Evolutionary conservation across 257 asterid genomes (phyloP), one percentile per base, ranked within the genome.

Genomic region (Catharanthus roseus): DNA sequence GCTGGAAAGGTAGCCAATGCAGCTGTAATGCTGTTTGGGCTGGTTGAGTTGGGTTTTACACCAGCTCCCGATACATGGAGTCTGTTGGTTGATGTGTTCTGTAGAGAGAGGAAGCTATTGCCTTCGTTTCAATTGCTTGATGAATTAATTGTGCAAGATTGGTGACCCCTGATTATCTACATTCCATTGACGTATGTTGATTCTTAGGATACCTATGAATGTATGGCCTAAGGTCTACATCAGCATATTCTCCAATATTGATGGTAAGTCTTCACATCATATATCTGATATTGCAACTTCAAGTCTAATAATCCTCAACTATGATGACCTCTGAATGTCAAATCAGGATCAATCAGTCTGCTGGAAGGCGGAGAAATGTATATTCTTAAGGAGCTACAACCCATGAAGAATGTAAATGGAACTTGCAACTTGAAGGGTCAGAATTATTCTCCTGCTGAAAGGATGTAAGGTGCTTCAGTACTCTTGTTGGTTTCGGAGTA

Each of bases 51-150:
- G 82, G 87, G 90, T 33, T 89, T 91, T 74, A 86, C 81, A 77
- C 99, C 99, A n/a, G 87, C 84, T 62, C 81, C 86, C 34, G 33
- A 21, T 56, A 85, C 96, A 26, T 93, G 99, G 99, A 76, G 79
- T 70, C 36, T 80, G 79, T 76, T 93, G 69, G 71, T 93, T 33
- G 96, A 86, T 71, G 78, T 80, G 39, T 75, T 79, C 63, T 85
- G 85, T 68, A 80, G 96, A 71, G 97, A 89, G 67, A 82, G 99
- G 71, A 90, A 86, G 83, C 79, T 93, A n/a, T 81, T 93, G 85
- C 89, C 96, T 62, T 85, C 80, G 13, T 89, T 93, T 82, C 72
- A 82, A 71, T 85, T 91, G 49, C 86, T 93, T 63, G 95, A 93
- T 82, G 67, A 81, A 73, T 81, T 93, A 68, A 67, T 73, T 65